Evolutionary conservation across 2,329 filamentous ascomycete species (phyloP).

Genomic region (Aspergillus phoenicis): DNA sequence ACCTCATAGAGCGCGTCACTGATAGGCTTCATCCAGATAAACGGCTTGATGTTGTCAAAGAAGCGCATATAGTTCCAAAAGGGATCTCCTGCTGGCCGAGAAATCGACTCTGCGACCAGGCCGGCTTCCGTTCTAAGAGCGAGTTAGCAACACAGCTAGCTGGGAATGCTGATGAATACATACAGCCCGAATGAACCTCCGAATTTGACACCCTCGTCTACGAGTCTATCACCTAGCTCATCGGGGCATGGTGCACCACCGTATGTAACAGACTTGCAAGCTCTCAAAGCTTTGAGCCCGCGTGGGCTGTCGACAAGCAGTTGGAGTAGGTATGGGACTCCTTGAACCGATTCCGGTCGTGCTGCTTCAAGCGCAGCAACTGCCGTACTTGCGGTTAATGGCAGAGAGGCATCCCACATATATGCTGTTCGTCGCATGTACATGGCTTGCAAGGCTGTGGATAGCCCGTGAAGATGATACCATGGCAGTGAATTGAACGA

Average conservation of each 20-base stretch:
- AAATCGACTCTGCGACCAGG: slow-evolving; percentile 46
- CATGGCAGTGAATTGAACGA: slow-evolving; percentile 49
- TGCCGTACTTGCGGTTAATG: slow-evolving; percentile 42
- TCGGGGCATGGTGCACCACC: slow-evolving; percentile 48
- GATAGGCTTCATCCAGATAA: slow-evolving; percentile 44
- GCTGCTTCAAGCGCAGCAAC: slow-evolving; percentile 40
- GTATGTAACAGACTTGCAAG: slow-evolving; percentile 45
- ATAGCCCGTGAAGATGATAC: slow-evolving; percentile 50
- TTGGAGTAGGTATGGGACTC: slow-evolving; percentile 47
- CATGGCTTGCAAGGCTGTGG: slow-evolving; percentile 48
- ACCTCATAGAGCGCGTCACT: slow-evolving; percentile 31
- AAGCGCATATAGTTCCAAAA: slow-evolving; percentile 49
- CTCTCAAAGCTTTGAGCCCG: slow-evolving; percentile 40
- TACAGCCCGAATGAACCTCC: slow-evolving; percentile 47
- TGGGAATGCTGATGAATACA: slow-evolving; percentile 16
- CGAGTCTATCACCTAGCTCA: slow-evolving; percentile 44
- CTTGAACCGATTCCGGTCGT: slow-evolving; percentile 44
- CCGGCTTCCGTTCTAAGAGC: slow-evolving; percentile 47
- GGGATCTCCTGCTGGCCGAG: slow-evolving; percentile 40
- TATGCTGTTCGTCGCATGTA: slow-evolving; percentile 47
- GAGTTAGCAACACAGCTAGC: slow-evolving; percentile 14
- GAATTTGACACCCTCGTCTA: slow-evolving; percentile 41
- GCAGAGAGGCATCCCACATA: slow-evolving; percentile 46
- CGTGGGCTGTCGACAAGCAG: slow-evolving; percentile 41
- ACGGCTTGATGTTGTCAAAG: slow-evolving; percentile 39